A percentile compares a stretch with the other conserved stretches of the same genome.
These are phyloP conservation scores for Penicillium frequentans DNA, from an alignment of 2,329 filamentous ascomycete species.

Conservation along the genomic window DNA sequence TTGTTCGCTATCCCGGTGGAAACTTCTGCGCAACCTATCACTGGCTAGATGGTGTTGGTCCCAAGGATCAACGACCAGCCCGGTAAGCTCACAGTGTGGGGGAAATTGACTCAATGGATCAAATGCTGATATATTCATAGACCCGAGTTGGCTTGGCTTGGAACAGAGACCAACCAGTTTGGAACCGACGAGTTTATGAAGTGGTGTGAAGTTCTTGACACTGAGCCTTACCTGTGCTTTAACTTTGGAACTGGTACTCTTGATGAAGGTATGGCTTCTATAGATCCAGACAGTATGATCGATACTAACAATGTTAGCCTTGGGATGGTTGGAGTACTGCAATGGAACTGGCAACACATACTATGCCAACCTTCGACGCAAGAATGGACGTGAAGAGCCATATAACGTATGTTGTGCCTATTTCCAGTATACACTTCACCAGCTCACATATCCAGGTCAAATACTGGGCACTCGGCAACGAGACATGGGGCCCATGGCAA, in stretches of 20 bases:
- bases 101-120: not conserved
- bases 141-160: slow-evolving; percentile 77
- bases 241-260: slow-evolving; percentile 76
- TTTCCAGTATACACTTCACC: not conserved
- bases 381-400: slow-evolving; percentile 73
- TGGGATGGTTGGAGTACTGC: slow-evolving; percentile 85
- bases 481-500: slow-evolving; percentile 63
- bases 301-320: slow-evolving; percentile 39
- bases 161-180: slow-evolving; percentile 74
- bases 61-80: slow-evolving; percentile 64
- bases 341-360: slow-evolving; percentile 75
- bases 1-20: slow-evolving; percentile 78
- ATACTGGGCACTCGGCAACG: slow-evolving; percentile 84
- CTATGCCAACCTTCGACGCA: slow-evolving; percentile 76
- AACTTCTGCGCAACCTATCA: slow-evolving; percentile 86
- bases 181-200: slow-evolving; percentile 85
- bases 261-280: slow-evolving; percentile 47
- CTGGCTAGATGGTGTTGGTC: slow-evolving; percentile 80
- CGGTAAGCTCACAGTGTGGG: slow-evolving; percentile 37
- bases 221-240: slow-evolving; percentile 75
- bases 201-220: slow-evolving; percentile 71
- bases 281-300: not conserved
- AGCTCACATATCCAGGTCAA: slow-evolving; percentile 52
- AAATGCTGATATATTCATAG: slow-evolving; percentile 33
- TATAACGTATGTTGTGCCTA: slow-evolving; percentile 56